A percentile compares a stretch with the other conserved stretches of the same genome.
phyloP scores from a whole-genome alignment of 1,139 yeast species.

The Yarrowia galli region DNA sequence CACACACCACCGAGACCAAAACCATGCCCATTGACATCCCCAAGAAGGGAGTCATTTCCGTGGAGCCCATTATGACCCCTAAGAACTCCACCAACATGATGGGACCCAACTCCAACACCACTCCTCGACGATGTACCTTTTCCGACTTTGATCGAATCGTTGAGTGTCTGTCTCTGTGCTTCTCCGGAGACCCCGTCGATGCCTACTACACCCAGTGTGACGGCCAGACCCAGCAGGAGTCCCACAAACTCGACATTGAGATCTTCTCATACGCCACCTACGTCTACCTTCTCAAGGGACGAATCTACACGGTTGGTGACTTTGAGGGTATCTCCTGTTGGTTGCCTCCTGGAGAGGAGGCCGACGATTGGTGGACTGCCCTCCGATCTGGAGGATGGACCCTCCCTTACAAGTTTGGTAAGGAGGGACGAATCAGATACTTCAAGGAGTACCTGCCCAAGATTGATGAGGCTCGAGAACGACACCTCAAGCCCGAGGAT shows the following conservation, averaged over 20 bases:
- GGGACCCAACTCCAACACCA: neutral
- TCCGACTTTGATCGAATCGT: slow-evolving; percentile 54
- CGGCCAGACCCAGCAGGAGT: slow-evolving; percentile 50
- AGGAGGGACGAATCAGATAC: slow-evolving; percentile 61
- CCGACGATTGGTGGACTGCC: slow-evolving; percentile 58
- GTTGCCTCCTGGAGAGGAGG: slow-evolving; percentile 63
- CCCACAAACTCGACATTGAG: slow-evolving; percentile 55
- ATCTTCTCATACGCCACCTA: slow-evolving; percentile 64
- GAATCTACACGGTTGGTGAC: slow-evolving; percentile 60
- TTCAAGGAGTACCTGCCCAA: slow-evolving; percentile 65
- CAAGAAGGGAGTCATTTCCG: neutral
- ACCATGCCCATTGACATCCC: slow-evolving; percentile 25
- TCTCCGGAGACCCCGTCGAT: slow-evolving; percentile 62
- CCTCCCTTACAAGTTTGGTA: slow-evolving; percentile 59
- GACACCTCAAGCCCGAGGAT: slow-evolving; percentile 47
- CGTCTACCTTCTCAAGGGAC: slow-evolving; percentile 64
- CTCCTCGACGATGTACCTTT: slow-evolving; percentile 23
- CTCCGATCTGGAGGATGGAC: slow-evolving; percentile 64
- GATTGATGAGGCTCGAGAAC: slow-evolving; percentile 58
- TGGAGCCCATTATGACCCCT: slow-evolving; percentile 10
- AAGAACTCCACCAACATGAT: neutral
- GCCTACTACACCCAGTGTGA: slow-evolving; percentile 58
- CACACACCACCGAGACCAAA: neutral
- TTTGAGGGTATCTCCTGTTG: slow-evolving; percentile 71
- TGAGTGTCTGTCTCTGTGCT: slow-evolving; percentile 59